A percentile compares a stretch with the other conserved stretches of the same genome.
Conservation (phyloP, 768 basidiomycete species). For the Suillus occidentalis region DNA sequence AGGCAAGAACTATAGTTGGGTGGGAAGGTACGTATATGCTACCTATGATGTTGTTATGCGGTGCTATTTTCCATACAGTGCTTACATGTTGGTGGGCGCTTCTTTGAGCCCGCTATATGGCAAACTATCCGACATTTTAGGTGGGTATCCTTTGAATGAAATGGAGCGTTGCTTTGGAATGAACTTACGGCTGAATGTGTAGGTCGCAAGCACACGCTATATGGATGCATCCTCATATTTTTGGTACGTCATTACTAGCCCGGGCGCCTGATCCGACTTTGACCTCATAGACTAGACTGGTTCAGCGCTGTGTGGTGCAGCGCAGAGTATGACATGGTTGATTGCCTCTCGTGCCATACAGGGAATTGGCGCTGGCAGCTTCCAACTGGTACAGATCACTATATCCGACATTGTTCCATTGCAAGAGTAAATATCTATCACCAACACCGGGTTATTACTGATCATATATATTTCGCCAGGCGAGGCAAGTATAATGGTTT, state of each 20-base stretch:
- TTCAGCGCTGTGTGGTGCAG: constrained; percentile 44
- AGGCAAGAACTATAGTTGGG: constrained; percentile 49
- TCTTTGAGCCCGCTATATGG: constrained; percentile 46
- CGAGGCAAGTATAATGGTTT: constrained; percentile 41
- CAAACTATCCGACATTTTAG: constrained; percentile 45
- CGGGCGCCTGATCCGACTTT: not conserved
- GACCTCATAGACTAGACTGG: constrained; percentile 25
- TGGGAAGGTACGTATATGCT: constrained; percentile 37
- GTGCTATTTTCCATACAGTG: constrained; percentile 25
- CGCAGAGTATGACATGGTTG: constrained; percentile 44
- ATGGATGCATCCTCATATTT: constrained; percentile 37
- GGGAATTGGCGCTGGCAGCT: constrained; percentile 42
- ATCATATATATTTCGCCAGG: constrained; percentile 15
- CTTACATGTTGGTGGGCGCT: constrained; percentile 47
- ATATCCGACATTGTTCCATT: constrained; percentile 41
- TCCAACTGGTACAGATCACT: constrained; percentile 37
- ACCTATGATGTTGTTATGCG: not conserved
- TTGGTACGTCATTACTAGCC: constrained; percentile 24
- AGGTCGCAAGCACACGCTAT: constrained; percentile 41
- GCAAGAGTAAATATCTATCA: constrained; percentile 26
- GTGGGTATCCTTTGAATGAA: constrained; percentile 15
- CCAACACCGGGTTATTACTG: not conserved
- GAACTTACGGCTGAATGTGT: not conserved
- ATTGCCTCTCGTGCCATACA: constrained; percentile 41
- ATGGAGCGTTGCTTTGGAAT: not conserved